Evolutionary conservation across 805 yeast species (phyloP), one percentile per base, ranked within the genome.

Genomic region (Debaryomyces tyrocola): DNA sequence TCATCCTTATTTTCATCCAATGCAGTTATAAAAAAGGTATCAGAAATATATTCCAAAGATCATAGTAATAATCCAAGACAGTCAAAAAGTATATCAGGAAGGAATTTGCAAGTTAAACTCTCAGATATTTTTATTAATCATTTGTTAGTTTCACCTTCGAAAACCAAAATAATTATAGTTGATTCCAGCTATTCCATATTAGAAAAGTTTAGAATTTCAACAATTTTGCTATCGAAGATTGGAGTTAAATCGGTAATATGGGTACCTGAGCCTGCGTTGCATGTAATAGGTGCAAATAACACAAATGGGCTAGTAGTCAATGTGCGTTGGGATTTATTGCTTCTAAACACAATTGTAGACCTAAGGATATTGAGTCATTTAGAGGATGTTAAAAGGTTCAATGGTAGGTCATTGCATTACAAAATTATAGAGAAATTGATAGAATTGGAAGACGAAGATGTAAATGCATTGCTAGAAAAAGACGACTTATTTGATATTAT

Each of bases 301-400:
- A n/a, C 48, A 14, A 43, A 59, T 35, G 70, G 69, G 1, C 40
- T 68, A 9, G 66, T 67, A 7, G 31, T 68, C 9, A 62, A 67
- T 46, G 43, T 65, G 24, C 62, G 61, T 6, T 68, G 73, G 73
- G 52, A 53, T 27, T 34, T 55, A 7, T 34, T 51, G 9, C 49
- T 47, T 4, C 46, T 67, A 6, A 41, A 44, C 11, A 43, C 57
- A 11, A 51, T 67, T 3, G 35, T 51, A 11, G 73, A 68, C 46
- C 54, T 67, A 29, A 48, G 69, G 38, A 47, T 53, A 4, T 28
- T 62, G 5, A 37, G 20, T 14, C 18, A 29, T 18, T 29, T 20
- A 3, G 39, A 38, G 33, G 41, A 37, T 10, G 35, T 33, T 11
- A 33, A 35, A 2, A 31, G 45, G 3, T 48, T 38, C 15, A 52